Conservation (phyloP, 331 rosid species). For the Malus hybrid region DNA sequence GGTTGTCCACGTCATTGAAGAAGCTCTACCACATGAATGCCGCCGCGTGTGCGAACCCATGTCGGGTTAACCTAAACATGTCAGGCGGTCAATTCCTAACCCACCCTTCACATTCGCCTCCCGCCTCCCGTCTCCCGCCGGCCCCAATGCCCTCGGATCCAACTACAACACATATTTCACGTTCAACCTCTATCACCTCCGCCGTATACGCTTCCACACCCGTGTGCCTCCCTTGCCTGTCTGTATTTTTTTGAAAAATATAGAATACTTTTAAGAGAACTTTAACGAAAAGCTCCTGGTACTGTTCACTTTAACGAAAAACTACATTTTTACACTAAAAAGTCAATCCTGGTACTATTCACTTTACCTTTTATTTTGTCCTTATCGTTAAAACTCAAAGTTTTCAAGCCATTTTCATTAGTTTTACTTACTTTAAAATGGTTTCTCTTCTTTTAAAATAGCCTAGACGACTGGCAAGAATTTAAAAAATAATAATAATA, state of each 20-base stretch:
- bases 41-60: constrained; percentile 15
- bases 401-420: too few species aligned
- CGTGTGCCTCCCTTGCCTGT: background rate
- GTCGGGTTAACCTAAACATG: constrained; percentile 32
- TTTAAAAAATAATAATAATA: too few species aligned
- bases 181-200: background rate
- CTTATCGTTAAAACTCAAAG: too few species aligned
- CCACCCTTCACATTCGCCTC: constrained; percentile 2
- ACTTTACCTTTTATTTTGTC: too few species aligned
- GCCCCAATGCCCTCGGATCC: background rate
- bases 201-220: background rate
- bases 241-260: background rate
- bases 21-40: constrained; percentile 13
- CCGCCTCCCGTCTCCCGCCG: background rate
- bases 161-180: background rate
- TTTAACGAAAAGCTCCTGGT: too few species aligned
- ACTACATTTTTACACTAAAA: too few species aligned
- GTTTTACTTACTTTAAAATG: too few species aligned
- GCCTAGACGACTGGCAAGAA: background rate
- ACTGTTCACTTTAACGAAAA: too few species aligned
- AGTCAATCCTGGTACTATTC: too few species aligned
- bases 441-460: background rate
- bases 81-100: constrained; percentile 23
- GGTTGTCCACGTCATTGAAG: constrained; percentile 24
- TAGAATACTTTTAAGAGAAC: background rate